These are phyloP conservation scores for Termitomyces sp. DNA, from an alignment of 768 basidiomycete species.

Conservation along the genomic window DNA sequence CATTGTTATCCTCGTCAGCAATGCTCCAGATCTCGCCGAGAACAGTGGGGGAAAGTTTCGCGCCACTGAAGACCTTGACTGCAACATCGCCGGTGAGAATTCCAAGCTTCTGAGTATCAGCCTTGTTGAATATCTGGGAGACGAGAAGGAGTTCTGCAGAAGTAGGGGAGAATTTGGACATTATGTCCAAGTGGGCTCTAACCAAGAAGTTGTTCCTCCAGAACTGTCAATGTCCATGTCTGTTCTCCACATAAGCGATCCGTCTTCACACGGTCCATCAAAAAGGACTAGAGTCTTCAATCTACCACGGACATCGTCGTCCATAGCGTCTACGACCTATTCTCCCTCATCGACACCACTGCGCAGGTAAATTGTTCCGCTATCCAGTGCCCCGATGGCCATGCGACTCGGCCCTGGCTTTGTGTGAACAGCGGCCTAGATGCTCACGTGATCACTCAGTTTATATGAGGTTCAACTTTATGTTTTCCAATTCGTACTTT, in stretches of 20 bases:
- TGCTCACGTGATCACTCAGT: constrained; percentile 7
- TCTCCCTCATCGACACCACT: neutral
- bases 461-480: constrained; percentile 8
- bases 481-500: constrained; percentile 11
- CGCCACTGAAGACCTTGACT: constrained; percentile 77
- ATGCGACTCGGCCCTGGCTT: neutral
- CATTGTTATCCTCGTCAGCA: constrained; percentile 91
- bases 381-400: neutral
- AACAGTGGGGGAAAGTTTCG: constrained; percentile 68
- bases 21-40: constrained; percentile 94
- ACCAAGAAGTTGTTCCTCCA: neutral
- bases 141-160: constrained; percentile 54
- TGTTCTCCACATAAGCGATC: constrained; percentile 6
- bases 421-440: neutral
- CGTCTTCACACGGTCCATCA: constrained; percentile 15
- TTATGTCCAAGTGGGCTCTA: constrained; percentile 22
- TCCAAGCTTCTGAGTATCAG: constrained; percentile 75
- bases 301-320: neutral
- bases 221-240: neutral
- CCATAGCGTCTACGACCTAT: neutral
- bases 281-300: neutral
- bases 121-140: constrained; percentile 64
- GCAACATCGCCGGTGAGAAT: constrained; percentile 89
- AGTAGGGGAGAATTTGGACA: constrained; percentile 43
- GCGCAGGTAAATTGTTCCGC: neutral